These are phyloP conservation scores for Barnettozyma sucrosica DNA, from an alignment of 805 yeast genomes.

Conservation along the genomic window DNA sequence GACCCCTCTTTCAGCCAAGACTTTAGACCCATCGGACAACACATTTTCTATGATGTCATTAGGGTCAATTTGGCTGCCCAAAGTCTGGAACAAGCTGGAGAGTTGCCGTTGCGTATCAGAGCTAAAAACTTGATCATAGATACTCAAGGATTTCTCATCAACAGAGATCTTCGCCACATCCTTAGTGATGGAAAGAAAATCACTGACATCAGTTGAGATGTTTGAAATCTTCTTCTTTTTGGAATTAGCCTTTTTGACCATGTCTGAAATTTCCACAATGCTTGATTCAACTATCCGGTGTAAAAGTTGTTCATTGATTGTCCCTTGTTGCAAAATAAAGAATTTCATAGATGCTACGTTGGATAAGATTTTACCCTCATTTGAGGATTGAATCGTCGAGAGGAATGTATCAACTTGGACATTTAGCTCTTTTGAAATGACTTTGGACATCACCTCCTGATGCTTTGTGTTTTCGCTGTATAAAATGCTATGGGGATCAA, in stretches of 20 bases:
- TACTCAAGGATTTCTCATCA: slow-evolving; percentile 9
- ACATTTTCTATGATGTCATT: slow-evolving; percentile 19
- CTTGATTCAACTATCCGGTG: slow-evolving; percentile 15
- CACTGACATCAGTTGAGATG: slow-evolving; percentile 8
- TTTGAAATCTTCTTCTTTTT: slow-evolving; percentile 10
- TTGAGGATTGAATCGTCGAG: slow-evolving; percentile 22
- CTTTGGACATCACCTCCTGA: slow-evolving; percentile 6
- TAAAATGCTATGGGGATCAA: slow-evolving; percentile 4
- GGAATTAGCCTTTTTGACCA: slow-evolving; percentile 10
- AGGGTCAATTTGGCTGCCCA: slow-evolving; percentile 20
- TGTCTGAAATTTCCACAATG: slow-evolving; percentile 20
- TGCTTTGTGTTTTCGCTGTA: slow-evolving; percentile 12
- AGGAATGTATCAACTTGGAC: slow-evolving; percentile 14
- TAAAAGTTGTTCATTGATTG: slow-evolving; percentile 9
- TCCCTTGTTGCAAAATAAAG: slow-evolving; percentile 5
- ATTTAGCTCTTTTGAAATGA: slow-evolving; percentile 17
- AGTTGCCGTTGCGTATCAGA: slow-evolving; percentile 19
- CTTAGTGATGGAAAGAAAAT: slow-evolving; percentile 19
- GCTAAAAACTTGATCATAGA: slow-evolving; percentile 22
- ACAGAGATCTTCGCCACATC: slow-evolving; percentile 7
- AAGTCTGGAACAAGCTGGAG: slow-evolving; percentile 13
- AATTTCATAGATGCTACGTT: slow-evolving; percentile 19
- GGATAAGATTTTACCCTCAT: slow-evolving; percentile 20
- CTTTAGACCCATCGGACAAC: slow-evolving; percentile 16
- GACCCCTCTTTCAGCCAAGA: slow-evolving; percentile 20